These are phyloP conservation scores for Gossypium schwendimanii DNA, from an alignment of 441 rosid genomes.

Conservation along the genomic window DNA sequence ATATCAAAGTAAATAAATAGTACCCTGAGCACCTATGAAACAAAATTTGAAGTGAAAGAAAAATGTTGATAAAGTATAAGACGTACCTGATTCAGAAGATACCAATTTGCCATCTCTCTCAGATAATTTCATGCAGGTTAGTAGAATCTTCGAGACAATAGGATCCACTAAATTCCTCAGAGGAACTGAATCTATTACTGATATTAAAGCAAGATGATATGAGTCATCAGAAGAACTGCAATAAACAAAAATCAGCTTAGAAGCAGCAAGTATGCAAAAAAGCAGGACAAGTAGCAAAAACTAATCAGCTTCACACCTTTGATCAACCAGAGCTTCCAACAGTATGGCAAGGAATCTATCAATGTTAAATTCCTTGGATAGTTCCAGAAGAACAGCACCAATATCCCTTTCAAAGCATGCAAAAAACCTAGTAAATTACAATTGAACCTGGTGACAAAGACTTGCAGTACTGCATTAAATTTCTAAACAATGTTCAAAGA, in stretches of 20 bases:
- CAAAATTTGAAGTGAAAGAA: not conserved
- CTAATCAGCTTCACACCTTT: conserved; percentile 46
- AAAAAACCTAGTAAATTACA: conserved; percentile 13
- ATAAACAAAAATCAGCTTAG: conserved; percentile 21
- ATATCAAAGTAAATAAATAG: not conserved
- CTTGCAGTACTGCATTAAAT: not conserved
- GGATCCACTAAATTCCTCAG: conserved; percentile 41
- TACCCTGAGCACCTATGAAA: not conserved
- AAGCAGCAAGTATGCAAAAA: conserved; percentile 17
- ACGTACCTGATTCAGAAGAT: conserved; percentile 53
- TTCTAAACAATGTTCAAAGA: not conserved
- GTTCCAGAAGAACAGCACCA: conserved; percentile 50
- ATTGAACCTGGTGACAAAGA: not conserved
- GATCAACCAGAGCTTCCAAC: conserved; percentile 56
- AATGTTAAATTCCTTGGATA: conserved; percentile 70
- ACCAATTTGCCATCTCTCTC: conserved; percentile 35
- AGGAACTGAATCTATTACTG: conserved; percentile 68
- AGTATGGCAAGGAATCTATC: conserved; percentile 65
- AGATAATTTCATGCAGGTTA: conserved; percentile 52
- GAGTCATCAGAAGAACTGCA: conserved; percentile 65
- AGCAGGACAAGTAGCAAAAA: conserved; percentile 4
- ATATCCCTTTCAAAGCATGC: conserved; percentile 48
- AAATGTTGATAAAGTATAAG: conserved; percentile 5
- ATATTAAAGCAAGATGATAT: conserved; percentile 40
- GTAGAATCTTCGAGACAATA: conserved; percentile 57